Conservation (phyloP, 2,329 filamentous ascomycete species). For the Metarhizium guizhouense region DNA sequence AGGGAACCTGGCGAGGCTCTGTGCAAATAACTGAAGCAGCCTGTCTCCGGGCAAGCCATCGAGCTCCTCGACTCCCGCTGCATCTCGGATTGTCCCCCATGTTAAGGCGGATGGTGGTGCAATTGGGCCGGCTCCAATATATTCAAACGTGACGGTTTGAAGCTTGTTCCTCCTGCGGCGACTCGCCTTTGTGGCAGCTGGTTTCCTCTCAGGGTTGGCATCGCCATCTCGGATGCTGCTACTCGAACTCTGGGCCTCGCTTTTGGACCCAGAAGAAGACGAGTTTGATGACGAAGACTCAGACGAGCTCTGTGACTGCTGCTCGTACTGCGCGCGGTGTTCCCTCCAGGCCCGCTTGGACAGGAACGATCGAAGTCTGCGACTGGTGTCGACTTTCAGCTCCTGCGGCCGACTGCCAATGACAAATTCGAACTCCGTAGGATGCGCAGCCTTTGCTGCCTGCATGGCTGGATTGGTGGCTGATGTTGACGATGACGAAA, state of each 20-base stretch:
- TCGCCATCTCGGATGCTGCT: too few species aligned
- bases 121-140: background rate
- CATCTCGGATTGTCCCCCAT: background rate
- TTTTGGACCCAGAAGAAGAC: too few species aligned
- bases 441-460: background rate
- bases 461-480: background rate
- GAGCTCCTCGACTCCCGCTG: background rate
- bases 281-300: background rate
- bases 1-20: slow-evolving; percentile 1
- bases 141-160: too few species aligned
- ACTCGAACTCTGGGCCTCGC: too few species aligned
- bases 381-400: slow-evolving; percentile 13
- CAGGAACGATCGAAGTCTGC: slow-evolving; percentile 12
- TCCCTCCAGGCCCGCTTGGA: slow-evolving; percentile 6
- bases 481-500: too few species aligned
- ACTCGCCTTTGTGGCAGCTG: too few species aligned
- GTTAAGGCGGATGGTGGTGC: background rate
- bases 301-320: background rate
- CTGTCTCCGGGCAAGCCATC: background rate
- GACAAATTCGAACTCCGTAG: slow-evolving; percentile 13
- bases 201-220: too few species aligned
- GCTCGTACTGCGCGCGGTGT: slow-evolving; percentile 2
- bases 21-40: background rate
- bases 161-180: too few species aligned
- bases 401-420: slow-evolving; percentile 14